phyloP scores from a whole-genome alignment of 1,284 basidiomycete species.

The Ganoderma multipileum region DNA sequence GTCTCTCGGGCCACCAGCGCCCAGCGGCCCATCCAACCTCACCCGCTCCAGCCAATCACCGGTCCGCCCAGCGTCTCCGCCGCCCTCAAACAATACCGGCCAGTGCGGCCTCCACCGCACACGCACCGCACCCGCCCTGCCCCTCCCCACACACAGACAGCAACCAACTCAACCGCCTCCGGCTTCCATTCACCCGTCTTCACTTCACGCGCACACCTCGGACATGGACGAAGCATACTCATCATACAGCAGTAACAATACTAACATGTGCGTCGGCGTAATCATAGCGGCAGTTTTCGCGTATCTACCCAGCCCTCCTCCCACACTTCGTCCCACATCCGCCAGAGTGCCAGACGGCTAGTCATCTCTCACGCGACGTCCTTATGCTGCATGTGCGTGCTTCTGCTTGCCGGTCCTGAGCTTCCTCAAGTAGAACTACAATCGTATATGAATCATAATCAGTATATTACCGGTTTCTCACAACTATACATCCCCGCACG shows the following conservation, averaged over 20 bases:
- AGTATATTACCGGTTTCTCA: conserved; percentile 11
- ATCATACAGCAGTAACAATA: conserved; percentile 41
- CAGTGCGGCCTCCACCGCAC: background rate
- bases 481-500: conserved; percentile 31
- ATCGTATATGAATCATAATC: conserved; percentile 26
- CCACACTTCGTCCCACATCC: conserved; percentile 30
- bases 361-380: conserved; percentile 10
- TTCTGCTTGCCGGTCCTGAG: conserved; percentile 93
- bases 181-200: background rate
- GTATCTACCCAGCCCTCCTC: conserved; percentile 28
- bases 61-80: background rate
- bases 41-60: background rate
- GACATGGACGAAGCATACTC: conserved; percentile 36
- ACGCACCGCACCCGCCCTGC: background rate
- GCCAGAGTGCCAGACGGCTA: conserved; percentile 25
- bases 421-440: conserved; percentile 92
- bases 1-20: conserved; percentile 1
- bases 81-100: background rate
- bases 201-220: conserved; percentile 16
- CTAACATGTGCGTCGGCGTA: conserved; percentile 23
- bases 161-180: background rate
- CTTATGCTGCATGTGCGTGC: conserved; percentile 71
- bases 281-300: conserved; percentile 36
- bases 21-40: background rate
- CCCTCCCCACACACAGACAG: background rate